Base-by-base conservation (phyloP, 257 asterid species). In the Leptodermis oblonga region DNA sequence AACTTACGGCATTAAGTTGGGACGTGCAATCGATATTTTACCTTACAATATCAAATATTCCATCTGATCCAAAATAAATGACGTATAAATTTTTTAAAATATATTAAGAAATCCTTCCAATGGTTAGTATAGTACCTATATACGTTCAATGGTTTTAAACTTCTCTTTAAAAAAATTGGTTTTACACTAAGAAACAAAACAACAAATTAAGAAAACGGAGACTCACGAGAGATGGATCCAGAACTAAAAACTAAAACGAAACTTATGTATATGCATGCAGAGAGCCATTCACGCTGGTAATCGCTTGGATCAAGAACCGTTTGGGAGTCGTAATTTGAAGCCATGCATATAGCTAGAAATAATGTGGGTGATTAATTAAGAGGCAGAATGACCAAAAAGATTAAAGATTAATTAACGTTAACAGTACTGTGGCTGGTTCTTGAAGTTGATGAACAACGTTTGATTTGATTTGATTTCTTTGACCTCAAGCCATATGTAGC, bases 261-360 rank as follows among this genome's bases (percentile, higher is more conserved):
- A n/a, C n/a, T n/a, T n/a, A n/a, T n/a, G n/a, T n/a, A n/a, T 42
- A 28, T 39, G 43, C 43, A 64, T 55, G 25, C 20, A 70, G 80
- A 82, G 84, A 82, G 84, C 51, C 69, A 56, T 78, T 70, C 66
- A 52, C 78, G 86, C 87, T 81, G 86, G 42, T 53, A 65, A 71
- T 61, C 84, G 67, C 87, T 62, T 55, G 26, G 79, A 74, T 75
- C 86, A 72, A 88, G 83, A 68, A 53, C 81, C 82, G 68, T 83
- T 80, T 79, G 52, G 82, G 85, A 26, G 7, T 61, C 4, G 81
- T 74, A 41, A 74, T 61, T 33, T 81, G 74, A 80, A 73, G 65
- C 71, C 26, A 69, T 22, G 55, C 55, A 4, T n/a, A n/a, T n/a
- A n/a, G n/a, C n/a, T n/a, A n/a, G n/a, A n/a, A n/a, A n/a, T n/a